These are phyloP conservation scores for Mycena indigotica DNA, from an alignment of 768 basidiomycete genomes.

Conservation along the genomic window DNA sequence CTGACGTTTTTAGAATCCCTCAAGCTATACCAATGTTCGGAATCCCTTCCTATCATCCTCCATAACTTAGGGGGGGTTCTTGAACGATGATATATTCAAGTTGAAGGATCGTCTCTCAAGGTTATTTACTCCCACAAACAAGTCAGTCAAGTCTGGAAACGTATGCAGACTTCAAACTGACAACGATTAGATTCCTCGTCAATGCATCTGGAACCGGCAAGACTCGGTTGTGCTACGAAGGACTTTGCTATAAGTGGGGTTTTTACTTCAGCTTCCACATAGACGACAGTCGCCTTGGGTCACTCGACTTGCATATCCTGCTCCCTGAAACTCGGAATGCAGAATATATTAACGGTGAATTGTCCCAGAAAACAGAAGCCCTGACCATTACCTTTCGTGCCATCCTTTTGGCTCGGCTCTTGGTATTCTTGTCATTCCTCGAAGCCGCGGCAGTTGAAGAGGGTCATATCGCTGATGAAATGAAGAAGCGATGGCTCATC, in stretches of 20 bases:
- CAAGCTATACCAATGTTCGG: not conserved
- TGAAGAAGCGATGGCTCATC: not conserved
- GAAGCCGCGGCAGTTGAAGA: not conserved
- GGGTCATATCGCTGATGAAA: not conserved
- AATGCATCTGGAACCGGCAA: conserved; percentile 17
- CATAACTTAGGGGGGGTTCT: not conserved
- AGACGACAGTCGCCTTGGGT: conserved; percentile 1
- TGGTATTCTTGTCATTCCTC: not conserved
- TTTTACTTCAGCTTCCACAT: conserved; percentile 8
- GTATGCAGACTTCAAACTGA: not conserved
- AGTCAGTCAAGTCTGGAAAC: not conserved
- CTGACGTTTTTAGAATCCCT: not conserved
- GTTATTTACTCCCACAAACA: not conserved
- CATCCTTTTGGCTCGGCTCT: not conserved
- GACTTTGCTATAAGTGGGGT: conserved; percentile 5
- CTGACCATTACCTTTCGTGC: not conserved
- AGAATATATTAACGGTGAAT: not conserved
- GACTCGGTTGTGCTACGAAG: conserved; percentile 9
- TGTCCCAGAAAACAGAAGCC: not conserved
- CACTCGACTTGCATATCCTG: not conserved
- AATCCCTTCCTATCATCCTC: not conserved
- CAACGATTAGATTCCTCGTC: conserved; percentile 1
- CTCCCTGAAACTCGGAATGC: not conserved
- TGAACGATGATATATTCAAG: not conserved
- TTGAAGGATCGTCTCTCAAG: not conserved